Conservation (phyloP, 306 rosid genomes). For the Corylus heterophylla region DNA sequence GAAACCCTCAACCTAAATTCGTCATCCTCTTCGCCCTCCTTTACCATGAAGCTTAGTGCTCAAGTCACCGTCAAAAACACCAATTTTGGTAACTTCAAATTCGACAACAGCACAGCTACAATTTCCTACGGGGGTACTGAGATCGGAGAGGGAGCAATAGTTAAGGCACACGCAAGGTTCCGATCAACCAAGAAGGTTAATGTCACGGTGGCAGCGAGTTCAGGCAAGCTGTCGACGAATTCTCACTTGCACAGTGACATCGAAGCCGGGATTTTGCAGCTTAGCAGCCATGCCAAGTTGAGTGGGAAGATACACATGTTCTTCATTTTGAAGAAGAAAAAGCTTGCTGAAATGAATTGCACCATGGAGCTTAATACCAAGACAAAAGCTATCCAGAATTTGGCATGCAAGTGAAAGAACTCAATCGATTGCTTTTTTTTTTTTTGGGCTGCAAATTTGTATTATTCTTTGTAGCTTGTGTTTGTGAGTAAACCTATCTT, state of each 20-base stretch:
- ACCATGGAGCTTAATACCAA: slow-evolving; percentile 25
- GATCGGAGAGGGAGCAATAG: slow-evolving; percentile 29
- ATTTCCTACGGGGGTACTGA: slow-evolving; percentile 28
- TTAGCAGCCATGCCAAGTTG: slow-evolving; percentile 34
- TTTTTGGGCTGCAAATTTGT: slow-evolving; percentile 1
- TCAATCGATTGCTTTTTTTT: neutral
- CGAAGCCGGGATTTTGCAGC: slow-evolving; percentile 22
- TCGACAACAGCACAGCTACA: slow-evolving; percentile 20
- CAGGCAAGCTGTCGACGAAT: slow-evolving; percentile 17
- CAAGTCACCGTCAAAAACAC: slow-evolving; percentile 32
- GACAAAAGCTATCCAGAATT: slow-evolving; percentile 14
- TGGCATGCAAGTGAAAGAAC: slow-evolving; percentile 32
- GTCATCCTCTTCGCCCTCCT: slow-evolving; percentile 20
- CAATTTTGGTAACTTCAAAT: slow-evolving; percentile 39
- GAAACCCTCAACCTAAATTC: neutral
- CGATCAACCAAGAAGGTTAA: slow-evolving; percentile 29
- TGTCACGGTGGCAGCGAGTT: slow-evolving; percentile 18
- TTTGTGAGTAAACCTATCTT: neutral
- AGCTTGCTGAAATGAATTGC: slow-evolving; percentile 32
- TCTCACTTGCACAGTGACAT: slow-evolving; percentile 30
- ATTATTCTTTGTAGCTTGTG: slow-evolving; percentile 1
- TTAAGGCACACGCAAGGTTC: slow-evolving; percentile 19
- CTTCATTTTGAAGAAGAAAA: slow-evolving; percentile 36
- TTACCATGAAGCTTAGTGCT: slow-evolving; percentile 15
- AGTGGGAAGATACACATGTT: slow-evolving; percentile 36